Evolutionary conservation across 306 rosid species (phyloP), one percentile per base, ranked within the genome.

Genomic region (Sechiopsis laciniata): DNA sequence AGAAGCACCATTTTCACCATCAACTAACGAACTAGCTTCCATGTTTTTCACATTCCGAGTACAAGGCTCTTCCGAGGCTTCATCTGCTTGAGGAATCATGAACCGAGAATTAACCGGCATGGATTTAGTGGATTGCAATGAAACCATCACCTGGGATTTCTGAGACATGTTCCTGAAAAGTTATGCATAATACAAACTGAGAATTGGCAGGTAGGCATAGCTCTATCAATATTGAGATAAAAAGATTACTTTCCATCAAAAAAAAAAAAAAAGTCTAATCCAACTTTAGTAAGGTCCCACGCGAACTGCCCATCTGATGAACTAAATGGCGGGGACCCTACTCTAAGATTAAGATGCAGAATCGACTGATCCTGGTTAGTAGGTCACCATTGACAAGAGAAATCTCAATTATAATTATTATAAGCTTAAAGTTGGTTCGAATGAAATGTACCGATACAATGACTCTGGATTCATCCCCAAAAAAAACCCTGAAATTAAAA

Each of bases 271-370:
- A 32, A 32, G 76, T 54, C 79, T 73, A 76, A 77, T 73, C 78
- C 60, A 55, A 88, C 91, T 84, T 87, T 80, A 79, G 59, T 71
- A 83, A 79, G 90, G 84, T 74, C 96, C 91, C 88, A 86, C 80
- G 46, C 60, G 78, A 40, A 79, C 81, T 80, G 66, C 85, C 72
- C 79, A 80, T 83, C 87, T 48, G 73, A 65, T 66, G 64, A 88
- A 66, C 83, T 45, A 77, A 79, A 82, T 81, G 87, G 96, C 84
- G 87, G 95, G 96, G 93, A 84, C 91, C 94, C 79, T 81, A 55
- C 69, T 63, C 78, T 72, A 77, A 82, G 84, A 83, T 82, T 72
- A 77, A 80, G 84, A 83, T 81, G 78, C 73, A 80, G 83, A 74
- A 63, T 62, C 64, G 59, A 85, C 73, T 78, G 74, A 84, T 85